Conservation (phyloP, 2,329 filamentous ascomycete genomes). For the Diaporthe humulicola region DNA sequence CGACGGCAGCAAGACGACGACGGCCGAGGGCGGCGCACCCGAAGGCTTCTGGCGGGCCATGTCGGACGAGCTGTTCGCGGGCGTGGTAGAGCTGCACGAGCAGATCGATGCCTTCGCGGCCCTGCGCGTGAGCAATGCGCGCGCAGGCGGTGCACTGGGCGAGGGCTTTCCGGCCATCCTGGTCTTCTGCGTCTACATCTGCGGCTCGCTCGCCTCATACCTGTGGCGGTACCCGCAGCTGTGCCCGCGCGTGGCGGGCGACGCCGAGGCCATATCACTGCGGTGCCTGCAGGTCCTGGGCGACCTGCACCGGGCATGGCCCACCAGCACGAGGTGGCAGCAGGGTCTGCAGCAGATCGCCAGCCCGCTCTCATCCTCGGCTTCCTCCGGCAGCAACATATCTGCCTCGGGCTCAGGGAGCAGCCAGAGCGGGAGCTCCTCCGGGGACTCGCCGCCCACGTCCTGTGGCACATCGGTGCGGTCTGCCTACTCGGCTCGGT, state of each 20-base stretch:
- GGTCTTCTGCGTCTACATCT: slow-evolving; percentile 56
- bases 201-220: slow-evolving; percentile 52
- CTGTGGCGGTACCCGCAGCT: slow-evolving; percentile 49
- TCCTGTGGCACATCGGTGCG: slow-evolving; percentile 30
- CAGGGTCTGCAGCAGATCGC: slow-evolving; percentile 43
- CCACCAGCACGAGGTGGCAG: slow-evolving; percentile 43
- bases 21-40: slow-evolving; percentile 37
- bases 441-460: slow-evolving; percentile 32
- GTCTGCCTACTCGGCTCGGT: slow-evolving; percentile 1
- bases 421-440: slow-evolving; percentile 27
- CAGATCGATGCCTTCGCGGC: slow-evolving; percentile 51
- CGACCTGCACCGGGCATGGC: slow-evolving; percentile 44
- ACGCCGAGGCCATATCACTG: slow-evolving; percentile 46
- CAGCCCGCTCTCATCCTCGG: slow-evolving; percentile 33
- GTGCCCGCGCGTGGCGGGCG: slow-evolving; percentile 44
- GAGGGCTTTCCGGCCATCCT: slow-evolving; percentile 53
- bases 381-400: neutral
- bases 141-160: slow-evolving; percentile 33
- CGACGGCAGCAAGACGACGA: slow-evolving; percentile 28
- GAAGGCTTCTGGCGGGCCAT: slow-evolving; percentile 47
- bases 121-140: slow-evolving; percentile 40
- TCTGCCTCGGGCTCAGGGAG: slow-evolving; percentile 17
- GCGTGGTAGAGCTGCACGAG: slow-evolving; percentile 52
- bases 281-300: slow-evolving; percentile 41
- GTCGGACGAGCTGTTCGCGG: slow-evolving; percentile 51